A percentile compares a stretch with the other conserved stretches of the same genome.
Conservation (phyloP, 352 stramenopile genomes). For the Phytopythium kandeliae region DNA sequence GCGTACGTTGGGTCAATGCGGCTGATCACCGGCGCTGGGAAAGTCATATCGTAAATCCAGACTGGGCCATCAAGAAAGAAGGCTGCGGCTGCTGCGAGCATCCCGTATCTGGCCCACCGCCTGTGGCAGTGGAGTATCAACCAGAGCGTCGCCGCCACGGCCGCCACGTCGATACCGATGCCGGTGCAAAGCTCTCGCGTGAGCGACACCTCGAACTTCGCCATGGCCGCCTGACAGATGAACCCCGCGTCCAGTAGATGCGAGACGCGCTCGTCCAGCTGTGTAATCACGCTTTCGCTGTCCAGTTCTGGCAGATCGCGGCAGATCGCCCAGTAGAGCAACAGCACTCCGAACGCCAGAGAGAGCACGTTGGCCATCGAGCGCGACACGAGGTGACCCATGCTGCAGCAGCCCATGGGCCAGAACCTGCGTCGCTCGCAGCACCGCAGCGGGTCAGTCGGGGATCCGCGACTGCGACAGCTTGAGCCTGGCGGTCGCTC, state of each 20-base stretch:
- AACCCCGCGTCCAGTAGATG: constrained; percentile 26
- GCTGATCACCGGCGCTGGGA: constrained; percentile 49
- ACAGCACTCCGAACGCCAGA: constrained; percentile 28
- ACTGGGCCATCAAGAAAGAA: constrained; percentile 44
- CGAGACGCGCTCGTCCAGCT: constrained; percentile 30
- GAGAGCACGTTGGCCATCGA: constrained; percentile 45
- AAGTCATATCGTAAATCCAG: constrained; percentile 42
- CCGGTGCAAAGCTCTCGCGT: constrained; percentile 55
- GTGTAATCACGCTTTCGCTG: constrained; percentile 24
- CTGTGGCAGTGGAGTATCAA: constrained; percentile 52
- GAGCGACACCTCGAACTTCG: constrained; percentile 37
- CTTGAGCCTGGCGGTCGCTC: constrained; percentile 13
- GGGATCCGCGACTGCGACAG: neutral
- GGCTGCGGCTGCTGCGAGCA: constrained; percentile 33
- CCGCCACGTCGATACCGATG: constrained; percentile 33
- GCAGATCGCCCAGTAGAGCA: constrained; percentile 62
- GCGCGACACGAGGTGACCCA: constrained; percentile 37
- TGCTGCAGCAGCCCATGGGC: constrained; percentile 56
- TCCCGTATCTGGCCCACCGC: constrained; percentile 42
- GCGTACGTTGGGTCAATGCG: constrained; percentile 62
- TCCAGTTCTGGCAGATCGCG: constrained; percentile 48
- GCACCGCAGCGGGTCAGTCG: constrained; percentile 1
- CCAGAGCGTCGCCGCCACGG: constrained; percentile 35
- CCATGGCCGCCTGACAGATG: constrained; percentile 35
- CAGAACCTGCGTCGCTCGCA: constrained; percentile 66